Evolutionary conservation across 2,329 filamentous ascomycete genomes (phyloP), one percentile per base, ranked within the genome.

Genomic region (Aspergillus transmontanensis): DNA sequence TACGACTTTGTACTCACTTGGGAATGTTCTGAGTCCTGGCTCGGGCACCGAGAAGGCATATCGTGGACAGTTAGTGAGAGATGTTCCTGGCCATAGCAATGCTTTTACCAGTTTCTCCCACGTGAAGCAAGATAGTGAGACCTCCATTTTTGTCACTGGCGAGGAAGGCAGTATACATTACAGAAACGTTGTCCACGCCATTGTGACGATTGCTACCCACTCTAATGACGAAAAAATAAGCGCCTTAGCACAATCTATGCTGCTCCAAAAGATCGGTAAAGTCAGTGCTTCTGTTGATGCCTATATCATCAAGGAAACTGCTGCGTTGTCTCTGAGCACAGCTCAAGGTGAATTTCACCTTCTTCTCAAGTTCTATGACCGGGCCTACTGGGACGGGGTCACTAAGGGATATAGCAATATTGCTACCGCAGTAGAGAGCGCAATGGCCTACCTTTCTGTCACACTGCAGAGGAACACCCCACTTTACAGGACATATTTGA

Each of bases 1-100:
- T 68, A 96, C 94, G 6, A 98, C 94, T 1, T 83, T 99, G 11
- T 99, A 99, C 79, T 95, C 93, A 0, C 84, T 99, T n/a, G 95
- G 95, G 23, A 99, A 99, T 74, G 90, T 97, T 4, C 84, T 99
- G 16, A 97, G 93, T 70, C 89, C 93, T 6, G 88, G 86, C 54
- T 83, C 85, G 7, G 80, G 79, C 21, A 72, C 81, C 39, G 85
- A 87, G 34, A 83, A 83, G 59, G 64, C 69, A 30, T 71, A 76
- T 63, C 77, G 77, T 61, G 65, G 76, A 68, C 66, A 73, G 69
- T 48, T 66, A 14, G 53, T 70, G 21, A 70, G 70, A 6, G 74
- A 74, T 51, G 66, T 59, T 86, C 62, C 80, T 82, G 48, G 82
- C 79, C 51, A 80, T 85, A 60, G 75, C 66, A 59, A 81, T 82